phyloP scores from a whole-genome alignment of 805 yeast species.

The Kurtzmaniella cleridarum region DNA sequence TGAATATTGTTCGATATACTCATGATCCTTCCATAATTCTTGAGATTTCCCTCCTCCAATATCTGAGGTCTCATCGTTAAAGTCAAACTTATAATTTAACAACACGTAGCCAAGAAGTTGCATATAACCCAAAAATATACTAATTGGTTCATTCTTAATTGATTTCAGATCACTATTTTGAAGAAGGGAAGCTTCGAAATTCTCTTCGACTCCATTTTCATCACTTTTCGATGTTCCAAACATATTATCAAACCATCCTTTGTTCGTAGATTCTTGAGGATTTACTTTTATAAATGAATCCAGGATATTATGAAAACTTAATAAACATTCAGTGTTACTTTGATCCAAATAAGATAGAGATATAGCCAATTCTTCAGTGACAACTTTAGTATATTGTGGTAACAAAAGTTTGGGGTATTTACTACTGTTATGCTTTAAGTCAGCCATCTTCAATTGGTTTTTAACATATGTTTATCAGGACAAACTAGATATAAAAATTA shows the following conservation, averaged over 20 bases:
- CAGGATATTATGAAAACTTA: slow-evolving; percentile 19
- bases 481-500: too few relatives aligned
- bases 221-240: slow-evolving; percentile 7
- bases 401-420: neutral
- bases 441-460: neutral
- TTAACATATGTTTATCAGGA: too few relatives aligned
- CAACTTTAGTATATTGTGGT: slow-evolving; percentile 13
- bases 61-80: slow-evolving; percentile 8
- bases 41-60: slow-evolving; percentile 4
- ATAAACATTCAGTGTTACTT: slow-evolving; percentile 13
- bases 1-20: slow-evolving; percentile 15
- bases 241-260: slow-evolving; percentile 13
- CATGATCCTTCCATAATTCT: slow-evolving; percentile 4
- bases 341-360: slow-evolving; percentile 12
- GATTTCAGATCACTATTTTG: neutral
- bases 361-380: slow-evolving; percentile 17
- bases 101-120: slow-evolving; percentile 37
- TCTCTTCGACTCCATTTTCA: neutral
- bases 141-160: slow-evolving; percentile 1
- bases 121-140: slow-evolving; percentile 29
- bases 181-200: too few relatives aligned
- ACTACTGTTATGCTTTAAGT: neutral
- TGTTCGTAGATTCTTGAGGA: slow-evolving; percentile 4
- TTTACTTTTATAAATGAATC: slow-evolving; percentile 9
- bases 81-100: slow-evolving; percentile 29